Percentiles rank a stretch among this genome's conserved stretches.
These are phyloP conservation scores for Syzygium aromaticum DNA, from an alignment of 345 rosid species.

Conservation along the genomic window DNA sequence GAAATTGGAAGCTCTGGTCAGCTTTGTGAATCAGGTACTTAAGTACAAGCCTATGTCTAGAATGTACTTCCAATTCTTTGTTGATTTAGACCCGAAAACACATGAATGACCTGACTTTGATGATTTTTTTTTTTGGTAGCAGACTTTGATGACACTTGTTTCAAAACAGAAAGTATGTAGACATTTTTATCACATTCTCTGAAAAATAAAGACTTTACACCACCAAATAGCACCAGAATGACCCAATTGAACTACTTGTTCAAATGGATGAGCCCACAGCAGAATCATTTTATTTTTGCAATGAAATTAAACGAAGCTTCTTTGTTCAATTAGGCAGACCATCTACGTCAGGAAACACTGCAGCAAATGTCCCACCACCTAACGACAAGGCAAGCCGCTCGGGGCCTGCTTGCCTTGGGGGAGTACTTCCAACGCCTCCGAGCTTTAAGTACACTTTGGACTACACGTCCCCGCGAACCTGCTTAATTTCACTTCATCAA, in stretches of 20 bases:
- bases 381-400: slow-evolving; percentile 72
- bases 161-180: not conserved
- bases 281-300: not conserved
- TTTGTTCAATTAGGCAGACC: slow-evolving; percentile 59
- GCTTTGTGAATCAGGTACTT: slow-evolving; percentile 74
- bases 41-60: not conserved
- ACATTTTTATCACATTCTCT: no score
- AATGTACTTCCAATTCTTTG: not conserved
- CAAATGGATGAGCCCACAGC: not conserved
- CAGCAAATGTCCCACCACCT: slow-evolving; percentile 72
- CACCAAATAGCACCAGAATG: not conserved
- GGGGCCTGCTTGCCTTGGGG: slow-evolving; percentile 71
- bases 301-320: not conserved
- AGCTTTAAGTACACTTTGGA: slow-evolving; percentile 64
- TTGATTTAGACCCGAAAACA: not conserved
- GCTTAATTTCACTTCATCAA: slow-evolving; percentile 12
- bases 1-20: slow-evolving; percentile 63
- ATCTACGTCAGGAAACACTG: slow-evolving; percentile 73
- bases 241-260: not conserved
- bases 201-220: not conserved
- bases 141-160: not conserved
- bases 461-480: slow-evolving; percentile 45
- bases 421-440: slow-evolving; percentile 79
- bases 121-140: not conserved
- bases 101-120: not conserved